Conservation (phyloP, 768 basidiomycete genomes). For the Russula griseocarnosa region DNA sequence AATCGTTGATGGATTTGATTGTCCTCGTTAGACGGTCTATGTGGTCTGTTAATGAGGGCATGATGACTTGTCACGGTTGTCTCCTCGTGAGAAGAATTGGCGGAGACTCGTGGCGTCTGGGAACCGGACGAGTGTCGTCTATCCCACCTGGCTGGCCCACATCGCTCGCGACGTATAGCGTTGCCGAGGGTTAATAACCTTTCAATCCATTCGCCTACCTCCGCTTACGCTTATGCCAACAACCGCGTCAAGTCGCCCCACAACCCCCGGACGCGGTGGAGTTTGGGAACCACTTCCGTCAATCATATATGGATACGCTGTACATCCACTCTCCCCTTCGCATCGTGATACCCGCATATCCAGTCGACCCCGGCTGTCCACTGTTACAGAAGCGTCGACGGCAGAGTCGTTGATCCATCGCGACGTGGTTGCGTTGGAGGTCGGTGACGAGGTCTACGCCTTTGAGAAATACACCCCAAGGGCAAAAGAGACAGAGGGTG, state of each 20-base stretch:
- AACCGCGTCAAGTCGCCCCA: conserved; percentile 16
- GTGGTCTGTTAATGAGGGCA: conserved; percentile 60
- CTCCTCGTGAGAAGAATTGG: background rate
- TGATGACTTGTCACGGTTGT: conserved; percentile 26
- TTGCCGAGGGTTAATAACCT: background rate
- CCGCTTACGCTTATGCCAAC: conserved; percentile 15
- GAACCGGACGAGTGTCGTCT: background rate
- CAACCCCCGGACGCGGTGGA: conserved; percentile 39
- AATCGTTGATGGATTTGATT: conserved; percentile 48
- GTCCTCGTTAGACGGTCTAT: conserved; percentile 60
- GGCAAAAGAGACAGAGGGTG: conserved; percentile 67
- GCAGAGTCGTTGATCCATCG: conserved; percentile 63
- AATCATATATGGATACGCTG: conserved; percentile 89
- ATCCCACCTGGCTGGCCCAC: too few relatives aligned
- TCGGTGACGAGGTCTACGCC: conserved; percentile 96
- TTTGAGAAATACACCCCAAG: conserved; percentile 85
- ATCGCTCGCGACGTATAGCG: background rate
- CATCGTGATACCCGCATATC: conserved; percentile 70
- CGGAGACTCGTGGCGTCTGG: background rate
- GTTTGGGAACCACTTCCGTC: conserved; percentile 62
- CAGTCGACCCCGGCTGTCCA: conserved; percentile 53
- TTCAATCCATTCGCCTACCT: background rate
- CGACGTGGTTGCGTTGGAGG: conserved; percentile 82
- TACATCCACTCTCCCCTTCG: conserved; percentile 75
- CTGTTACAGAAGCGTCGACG: conserved; percentile 54